Conservation (phyloP, 2,329 filamentous ascomycete species). For the Pseudocercospora pini-densiflorae region DNA sequence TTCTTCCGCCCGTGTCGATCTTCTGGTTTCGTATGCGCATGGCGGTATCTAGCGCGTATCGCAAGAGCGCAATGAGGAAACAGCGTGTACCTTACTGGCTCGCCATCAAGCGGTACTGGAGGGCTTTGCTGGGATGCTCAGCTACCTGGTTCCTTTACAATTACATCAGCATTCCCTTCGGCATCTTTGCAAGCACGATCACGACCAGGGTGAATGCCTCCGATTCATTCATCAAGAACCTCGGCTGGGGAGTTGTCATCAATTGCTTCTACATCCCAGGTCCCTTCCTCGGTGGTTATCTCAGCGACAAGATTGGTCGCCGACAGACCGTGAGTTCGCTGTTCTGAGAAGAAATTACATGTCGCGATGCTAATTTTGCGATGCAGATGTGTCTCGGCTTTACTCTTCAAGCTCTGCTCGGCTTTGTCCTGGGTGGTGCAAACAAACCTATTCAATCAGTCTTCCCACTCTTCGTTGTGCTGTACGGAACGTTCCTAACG, state of each 20-base stretch:
- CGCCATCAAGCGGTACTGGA: slow-evolving; percentile 70
- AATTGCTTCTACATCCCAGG: slow-evolving; percentile 88
- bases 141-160: slow-evolving; percentile 76
- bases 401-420: slow-evolving; percentile 71
- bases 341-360: too few species aligned
- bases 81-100: slow-evolving; percentile 54
- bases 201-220: slow-evolving; percentile 62
- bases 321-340: slow-evolving; percentile 58
- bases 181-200: slow-evolving; percentile 81
- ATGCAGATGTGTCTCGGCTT: slow-evolving; percentile 67
- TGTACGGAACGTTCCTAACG: slow-evolving; percentile 76
- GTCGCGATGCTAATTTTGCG: too few species aligned
- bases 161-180: slow-evolving; percentile 82
- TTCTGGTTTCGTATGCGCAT: slow-evolving; percentile 72
- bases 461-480: slow-evolving; percentile 64
- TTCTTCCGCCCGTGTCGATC: slow-evolving; percentile 72
- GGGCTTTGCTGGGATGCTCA: slow-evolving; percentile 68
- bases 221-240: slow-evolving; percentile 69
- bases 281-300: slow-evolving; percentile 73
- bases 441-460: slow-evolving; percentile 39
- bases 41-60: slow-evolving; percentile 77
- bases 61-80: slow-evolving; percentile 66
- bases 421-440: slow-evolving; percentile 82
- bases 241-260: slow-evolving; percentile 86
- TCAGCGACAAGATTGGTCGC: slow-evolving; percentile 77